These are phyloP conservation scores for Adenanthera pavonina DNA, from an alignment of 306 rosid species.

Conservation along the genomic window DNA sequence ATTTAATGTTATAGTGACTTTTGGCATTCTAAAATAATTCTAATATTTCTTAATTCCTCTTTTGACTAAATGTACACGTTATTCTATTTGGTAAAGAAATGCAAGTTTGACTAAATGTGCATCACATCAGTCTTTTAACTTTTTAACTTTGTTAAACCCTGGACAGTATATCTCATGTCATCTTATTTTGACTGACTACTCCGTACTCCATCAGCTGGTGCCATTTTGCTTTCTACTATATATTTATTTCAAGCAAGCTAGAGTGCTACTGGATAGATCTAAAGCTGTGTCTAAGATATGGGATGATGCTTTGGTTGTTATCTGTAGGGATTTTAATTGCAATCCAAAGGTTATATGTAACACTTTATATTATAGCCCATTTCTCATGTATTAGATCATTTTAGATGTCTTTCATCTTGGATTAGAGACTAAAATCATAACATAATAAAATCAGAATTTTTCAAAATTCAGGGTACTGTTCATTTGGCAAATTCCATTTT, in stretches of 20 bases:
- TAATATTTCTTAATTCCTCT: neutral
- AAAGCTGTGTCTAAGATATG: slow-evolving; percentile 75
- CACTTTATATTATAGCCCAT: no score
- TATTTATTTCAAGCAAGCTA: slow-evolving; percentile 64
- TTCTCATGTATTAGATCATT: no score
- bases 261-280: slow-evolving; percentile 80
- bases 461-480: no score
- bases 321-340: slow-evolving; percentile 97
- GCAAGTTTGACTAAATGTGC: slow-evolving; percentile 24
- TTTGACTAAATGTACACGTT: no score
- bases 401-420: no score
- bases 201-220: slow-evolving; percentile 33
- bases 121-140: neutral
- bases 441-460: no score
- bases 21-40: neutral
- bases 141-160: slow-evolving; percentile 23
- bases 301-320: slow-evolving; percentile 83
- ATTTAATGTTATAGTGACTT: slow-evolving; percentile 3
- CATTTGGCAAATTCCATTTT: no score
- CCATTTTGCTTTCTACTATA: slow-evolving; percentile 29
- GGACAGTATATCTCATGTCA: slow-evolving; percentile 14
- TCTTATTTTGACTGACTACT: slow-evolving; percentile 28
- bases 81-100: slow-evolving; percentile 7
- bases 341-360: slow-evolving; percentile 90
- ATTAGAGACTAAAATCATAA: no score